Percentiles rank a stretch among this genome's conserved stretches.
Evolutionary conservation across 768 basidiomycete genomes (phyloP).

Genomic region (Coprinopsis sp.): DNA sequence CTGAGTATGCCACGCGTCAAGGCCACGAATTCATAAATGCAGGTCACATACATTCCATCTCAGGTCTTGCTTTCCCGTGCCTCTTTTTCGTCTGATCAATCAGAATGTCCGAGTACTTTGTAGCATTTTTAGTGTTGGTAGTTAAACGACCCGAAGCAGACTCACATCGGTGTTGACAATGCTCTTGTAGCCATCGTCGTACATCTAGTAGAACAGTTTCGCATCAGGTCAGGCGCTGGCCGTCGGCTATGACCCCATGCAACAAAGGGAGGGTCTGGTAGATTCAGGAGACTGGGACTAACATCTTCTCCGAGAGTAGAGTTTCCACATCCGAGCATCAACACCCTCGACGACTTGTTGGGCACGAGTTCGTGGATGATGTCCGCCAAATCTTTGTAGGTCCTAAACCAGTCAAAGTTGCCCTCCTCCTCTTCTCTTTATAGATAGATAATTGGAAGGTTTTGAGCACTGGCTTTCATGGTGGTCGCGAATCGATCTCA

Average conservation of each 20-base stretch:
- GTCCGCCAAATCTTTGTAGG: conserved; percentile 65
- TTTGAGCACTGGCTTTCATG: too few relatives aligned
- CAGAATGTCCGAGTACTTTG: conserved; percentile 69
- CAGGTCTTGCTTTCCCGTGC: conserved; percentile 46
- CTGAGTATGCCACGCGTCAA: conserved; percentile 30
- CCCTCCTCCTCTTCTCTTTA: conserved; percentile 53
- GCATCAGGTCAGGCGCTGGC: background rate
- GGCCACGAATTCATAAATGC: background rate
- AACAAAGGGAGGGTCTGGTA: background rate
- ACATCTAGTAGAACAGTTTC: conserved; percentile 52
- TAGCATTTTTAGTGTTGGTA: background rate
- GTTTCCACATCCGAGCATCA: conserved; percentile 86
- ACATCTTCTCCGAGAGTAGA: conserved; percentile 78
- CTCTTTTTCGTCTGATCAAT: conserved; percentile 68
- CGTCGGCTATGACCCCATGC: background rate
- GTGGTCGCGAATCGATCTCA: conserved; percentile 24
- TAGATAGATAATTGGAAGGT: too few relatives aligned
- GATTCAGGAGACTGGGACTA: conserved; percentile 14
- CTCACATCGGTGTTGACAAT: conserved; percentile 77
- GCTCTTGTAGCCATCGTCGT: conserved; percentile 78
- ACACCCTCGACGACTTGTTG: conserved; percentile 51
- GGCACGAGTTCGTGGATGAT: conserved; percentile 61
- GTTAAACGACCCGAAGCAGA: background rate
- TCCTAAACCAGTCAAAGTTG: conserved; percentile 85
- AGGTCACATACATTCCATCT: conserved; percentile 65